Conservation (phyloP, 306 rosid genomes). For the Cyamopsis tetragonoloba region DNA sequence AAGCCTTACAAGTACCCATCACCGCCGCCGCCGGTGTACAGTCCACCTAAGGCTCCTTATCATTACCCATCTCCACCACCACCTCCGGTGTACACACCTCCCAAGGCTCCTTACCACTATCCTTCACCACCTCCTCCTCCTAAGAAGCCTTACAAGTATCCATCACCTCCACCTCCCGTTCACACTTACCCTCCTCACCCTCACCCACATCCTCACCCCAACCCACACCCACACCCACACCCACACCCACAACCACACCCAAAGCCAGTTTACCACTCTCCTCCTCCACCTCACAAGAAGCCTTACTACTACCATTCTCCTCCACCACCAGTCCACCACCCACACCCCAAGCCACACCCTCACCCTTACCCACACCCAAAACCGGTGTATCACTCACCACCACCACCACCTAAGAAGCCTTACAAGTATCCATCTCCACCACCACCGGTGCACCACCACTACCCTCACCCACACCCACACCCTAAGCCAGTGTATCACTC, state of each 20-base stretch:
- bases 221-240: neutral
- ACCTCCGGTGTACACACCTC: neutral
- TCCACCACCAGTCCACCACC: slow-evolving; percentile 36
- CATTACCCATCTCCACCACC: slow-evolving; percentile 30
- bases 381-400: slow-evolving; percentile 36
- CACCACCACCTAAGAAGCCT: slow-evolving; percentile 29
- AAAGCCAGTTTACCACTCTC: slow-evolving; percentile 28
- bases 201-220: neutral
- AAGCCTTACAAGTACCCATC: neutral
- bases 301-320: slow-evolving; percentile 23
- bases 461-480: neutral
- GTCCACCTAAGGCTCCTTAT: neutral
- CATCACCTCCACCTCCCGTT: slow-evolving; percentile 13
- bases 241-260: slow-evolving; percentile 6
- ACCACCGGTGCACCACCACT: too few species aligned
- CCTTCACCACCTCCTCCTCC: neutral
- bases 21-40: slow-evolving; percentile 12
- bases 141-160: neutral
- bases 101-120: neutral
- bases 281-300: slow-evolving; percentile 37
- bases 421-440: slow-evolving; percentile 31
- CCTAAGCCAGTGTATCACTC: slow-evolving; percentile 18
- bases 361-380: neutral
- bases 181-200: slow-evolving; percentile 6
- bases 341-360: too few species aligned